phyloP scores from a whole-genome alignment of 129 eudicot species.

The Smallanthus sonchifolius region DNA sequence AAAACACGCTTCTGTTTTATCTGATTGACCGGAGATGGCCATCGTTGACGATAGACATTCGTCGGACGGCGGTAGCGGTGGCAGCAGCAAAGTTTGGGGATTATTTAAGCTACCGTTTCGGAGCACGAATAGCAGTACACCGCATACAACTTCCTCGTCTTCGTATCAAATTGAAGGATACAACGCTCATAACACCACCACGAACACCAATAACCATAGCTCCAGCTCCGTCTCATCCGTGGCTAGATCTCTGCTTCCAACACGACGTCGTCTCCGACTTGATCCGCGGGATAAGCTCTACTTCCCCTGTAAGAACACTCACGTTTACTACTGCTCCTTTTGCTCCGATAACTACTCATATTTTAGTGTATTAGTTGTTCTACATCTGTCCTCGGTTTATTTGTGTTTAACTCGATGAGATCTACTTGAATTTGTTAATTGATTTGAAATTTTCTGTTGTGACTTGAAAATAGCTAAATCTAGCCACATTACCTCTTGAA shows the following conservation, averaged over 20 bases:
- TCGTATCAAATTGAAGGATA: constrained; percentile 40
- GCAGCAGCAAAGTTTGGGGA: constrained; percentile 54
- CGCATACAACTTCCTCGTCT: constrained; percentile 41
- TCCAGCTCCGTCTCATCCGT: constrained; percentile 63
- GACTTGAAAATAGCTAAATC: constrained; percentile 10
- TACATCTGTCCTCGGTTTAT: not conserved
- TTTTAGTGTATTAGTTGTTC: not conserved
- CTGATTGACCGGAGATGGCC: constrained; percentile 43
- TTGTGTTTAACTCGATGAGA: constrained; percentile 6
- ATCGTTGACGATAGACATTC: constrained; percentile 48
- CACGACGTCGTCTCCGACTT: constrained; percentile 79
- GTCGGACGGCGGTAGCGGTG: constrained; percentile 28
- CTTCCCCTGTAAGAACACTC: constrained; percentile 55
- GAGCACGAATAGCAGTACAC: constrained; percentile 29
- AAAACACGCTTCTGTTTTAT: constrained; percentile 10
- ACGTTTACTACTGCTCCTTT: not conserved
- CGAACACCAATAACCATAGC: constrained; percentile 3
- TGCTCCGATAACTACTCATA: not conserved
- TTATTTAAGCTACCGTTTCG: constrained; percentile 75
- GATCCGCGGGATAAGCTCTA: constrained; percentile 82
- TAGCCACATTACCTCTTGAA: not conserved
- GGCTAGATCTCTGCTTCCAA: constrained; percentile 82
- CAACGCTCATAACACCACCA: constrained; percentile 16
- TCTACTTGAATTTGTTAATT: constrained; percentile 21
- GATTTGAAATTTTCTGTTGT: not conserved